phyloP scores from a whole-genome alignment of 495 filamentous ascomycete genomes.

The Parmelia sp. region DNA sequence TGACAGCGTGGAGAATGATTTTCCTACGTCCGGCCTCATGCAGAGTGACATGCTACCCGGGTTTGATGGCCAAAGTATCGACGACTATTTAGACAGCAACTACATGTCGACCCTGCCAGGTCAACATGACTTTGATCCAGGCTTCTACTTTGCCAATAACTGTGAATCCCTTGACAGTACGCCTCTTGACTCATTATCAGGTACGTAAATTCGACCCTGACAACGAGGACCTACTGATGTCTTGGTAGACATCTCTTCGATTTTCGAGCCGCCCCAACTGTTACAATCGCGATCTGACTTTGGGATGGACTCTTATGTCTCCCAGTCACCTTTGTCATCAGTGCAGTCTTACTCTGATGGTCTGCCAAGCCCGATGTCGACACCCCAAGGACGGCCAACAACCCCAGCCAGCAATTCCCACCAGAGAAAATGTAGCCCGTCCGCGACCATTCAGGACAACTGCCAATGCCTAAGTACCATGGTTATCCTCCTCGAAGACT shows the following conservation, averaged over 20 bases:
- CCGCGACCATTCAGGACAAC: neutral
- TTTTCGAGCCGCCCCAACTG: neutral
- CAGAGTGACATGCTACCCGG: neutral
- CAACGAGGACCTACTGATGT: neutral
- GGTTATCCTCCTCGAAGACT: neutral
- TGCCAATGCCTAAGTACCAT: neutral
- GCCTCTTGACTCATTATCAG: neutral
- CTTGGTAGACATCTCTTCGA: neutral
- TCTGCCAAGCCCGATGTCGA: neutral
- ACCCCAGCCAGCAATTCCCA: neutral
- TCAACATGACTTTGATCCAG: conserved; percentile 2
- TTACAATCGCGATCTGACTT: neutral
- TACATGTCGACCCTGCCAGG: neutral
- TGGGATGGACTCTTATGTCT: neutral
- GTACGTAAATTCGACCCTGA: neutral
- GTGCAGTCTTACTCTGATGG: neutral
- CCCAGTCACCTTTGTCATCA: neutral
- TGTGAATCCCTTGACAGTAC: neutral
- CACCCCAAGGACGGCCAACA: neutral
- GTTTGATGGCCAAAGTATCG: conserved; percentile 1
- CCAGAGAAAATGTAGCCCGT: neutral
- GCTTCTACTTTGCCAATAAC: neutral
- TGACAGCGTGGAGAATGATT: neutral
- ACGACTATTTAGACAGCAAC: neutral
- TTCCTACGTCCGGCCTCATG: neutral